Conservation (phyloP, 1,284 basidiomycete genomes). For the Veloboletus limbatus region DNA sequence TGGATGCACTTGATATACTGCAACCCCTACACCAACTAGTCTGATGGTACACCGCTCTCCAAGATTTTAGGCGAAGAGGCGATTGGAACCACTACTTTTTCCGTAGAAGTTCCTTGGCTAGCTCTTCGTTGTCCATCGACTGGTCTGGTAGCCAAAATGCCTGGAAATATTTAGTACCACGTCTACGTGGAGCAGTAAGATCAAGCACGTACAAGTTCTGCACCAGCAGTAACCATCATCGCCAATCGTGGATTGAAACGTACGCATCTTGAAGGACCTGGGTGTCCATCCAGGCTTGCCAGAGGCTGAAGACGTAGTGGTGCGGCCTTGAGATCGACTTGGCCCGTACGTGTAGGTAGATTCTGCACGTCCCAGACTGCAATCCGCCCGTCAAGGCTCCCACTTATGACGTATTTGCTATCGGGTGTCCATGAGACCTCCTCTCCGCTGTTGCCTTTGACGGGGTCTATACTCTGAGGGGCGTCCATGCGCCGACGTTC, state of each 20-base stretch:
- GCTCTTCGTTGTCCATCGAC: conserved; percentile 46
- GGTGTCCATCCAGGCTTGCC: conserved; percentile 67
- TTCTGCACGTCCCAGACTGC: conserved; percentile 78
- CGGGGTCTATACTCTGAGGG: conserved; percentile 62
- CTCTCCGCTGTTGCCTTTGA: conserved; percentile 80
- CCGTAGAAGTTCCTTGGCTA: conserved; percentile 49
- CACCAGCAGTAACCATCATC: conserved; percentile 87
- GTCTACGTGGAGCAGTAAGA: not conserved
- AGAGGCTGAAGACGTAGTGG: conserved; percentile 58
- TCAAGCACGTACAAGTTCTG: conserved; percentile 68
- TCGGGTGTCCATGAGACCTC: conserved; percentile 93
- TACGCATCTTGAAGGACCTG: conserved; percentile 80
- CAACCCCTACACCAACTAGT: not conserved
- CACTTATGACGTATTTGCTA: conserved; percentile 81
- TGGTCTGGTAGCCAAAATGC: conserved; percentile 82
- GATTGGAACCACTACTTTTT: conserved; percentile 26
- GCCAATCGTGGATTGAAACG: conserved; percentile 83
- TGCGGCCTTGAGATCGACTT: conserved; percentile 50
- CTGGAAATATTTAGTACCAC: conserved; percentile 37
- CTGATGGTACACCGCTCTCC: not conserved
- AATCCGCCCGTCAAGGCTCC: conserved; percentile 80
- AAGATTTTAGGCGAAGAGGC: no score
- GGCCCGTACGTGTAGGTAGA: conserved; percentile 47
- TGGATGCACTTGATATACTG: conserved; percentile 1
- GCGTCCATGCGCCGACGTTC: conserved; percentile 61